Base-by-base conservation (phyloP, 331 rosid species). In the Spiraea crenata region DNA sequence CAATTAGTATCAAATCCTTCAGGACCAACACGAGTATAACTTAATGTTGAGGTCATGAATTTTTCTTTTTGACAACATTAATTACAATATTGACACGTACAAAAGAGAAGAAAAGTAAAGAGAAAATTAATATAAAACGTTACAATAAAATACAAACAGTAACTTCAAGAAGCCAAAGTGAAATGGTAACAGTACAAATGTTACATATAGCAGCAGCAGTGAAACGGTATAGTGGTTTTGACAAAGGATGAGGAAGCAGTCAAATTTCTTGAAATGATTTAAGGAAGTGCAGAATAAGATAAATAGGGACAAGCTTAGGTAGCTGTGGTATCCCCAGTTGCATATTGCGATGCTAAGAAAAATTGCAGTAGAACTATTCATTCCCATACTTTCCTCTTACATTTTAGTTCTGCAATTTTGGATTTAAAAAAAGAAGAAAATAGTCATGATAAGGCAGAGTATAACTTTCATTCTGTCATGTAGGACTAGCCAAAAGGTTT, bases 1-100 rank as follows among this genome's bases (percentile, higher is more conserved):
- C 4, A 58, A 57, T 35, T 19, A 58, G 44, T 76, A 72, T 38
- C 51, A 25, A 51, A 54, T 56, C 19, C 41, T 69, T 40, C 50
- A 55, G n/a, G 56, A 5, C 50, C 47, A 52, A 31, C 63, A 51
- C 19, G 25, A 60, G 45, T 44, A 52, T 15, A 69, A 63, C 31
- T 60, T 10, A 44, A 10, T 38, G 63, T 57, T 65, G 20, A 20
- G n/a, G 52, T 72, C 38, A 41, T 41, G 55, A 49, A 40, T 61
- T 50, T n/a, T 54, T 58, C 41, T n/a, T 50, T 45, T 5, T 25
- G 6, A 7, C 35, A 7, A 49, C 31, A 48, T 41, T 4, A 77
- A 19, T 17, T 40, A 39, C 15, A 9, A 39, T 44, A 49, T 63
- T n/a, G 55, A 41, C 19, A 51, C 45, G 39, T 7, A 56, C 38